Evolutionary conservation across 2,329 filamentous ascomycete genomes (phyloP), one percentile per base, ranked within the genome.

Genomic region (Talaromyces albobiverticillius): DNA sequence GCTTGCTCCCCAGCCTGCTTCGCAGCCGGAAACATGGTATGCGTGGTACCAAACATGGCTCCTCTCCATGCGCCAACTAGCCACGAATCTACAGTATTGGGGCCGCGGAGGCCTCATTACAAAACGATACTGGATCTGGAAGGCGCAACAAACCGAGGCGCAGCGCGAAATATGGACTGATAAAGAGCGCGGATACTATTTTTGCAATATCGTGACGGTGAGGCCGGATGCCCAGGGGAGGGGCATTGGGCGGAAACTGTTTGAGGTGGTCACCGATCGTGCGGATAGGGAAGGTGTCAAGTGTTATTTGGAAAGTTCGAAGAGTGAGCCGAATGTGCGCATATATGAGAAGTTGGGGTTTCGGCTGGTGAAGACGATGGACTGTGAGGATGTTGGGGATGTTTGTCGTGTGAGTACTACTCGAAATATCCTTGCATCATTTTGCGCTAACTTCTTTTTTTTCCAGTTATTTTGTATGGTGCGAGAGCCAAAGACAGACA

Each of bases 301-400:
- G 52, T 89, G 86, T 62, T 90, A 90, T 67, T 71, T 90, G 55
- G 87, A 90, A 69, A 88, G 85, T 29, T 86, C 82, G 56, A 81
- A 84, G 51, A 81, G 82, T 34, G 78, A 80, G 56, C 87, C 87
- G 0, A 90, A 90, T 61, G 79, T 87, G 65, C 76, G 79, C 29
- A 89, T 90, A 20, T 90, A 90, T 66, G 80, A 85, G 60, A 79
- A 78, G 55, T 81, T 89, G 77, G 87, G 86, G 4, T 90, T 90
- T 67, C 72, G 77, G 63, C 73, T 87, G 52, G 79, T 78, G 7
- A 83, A 79, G 64, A 81, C 86, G 64, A 85, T 90, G 77, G 76
- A 82, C 53, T 89, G 86, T 66, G 79, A 83, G 55, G 86, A 88
- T 63, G 77, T 79, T 2, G 82, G 81, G 3, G 80, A 80, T 25